These are phyloP conservation scores for Talaromyces liani DNA, from an alignment of 495 filamentous ascomycete genomes.

Conservation along the genomic window DNA sequence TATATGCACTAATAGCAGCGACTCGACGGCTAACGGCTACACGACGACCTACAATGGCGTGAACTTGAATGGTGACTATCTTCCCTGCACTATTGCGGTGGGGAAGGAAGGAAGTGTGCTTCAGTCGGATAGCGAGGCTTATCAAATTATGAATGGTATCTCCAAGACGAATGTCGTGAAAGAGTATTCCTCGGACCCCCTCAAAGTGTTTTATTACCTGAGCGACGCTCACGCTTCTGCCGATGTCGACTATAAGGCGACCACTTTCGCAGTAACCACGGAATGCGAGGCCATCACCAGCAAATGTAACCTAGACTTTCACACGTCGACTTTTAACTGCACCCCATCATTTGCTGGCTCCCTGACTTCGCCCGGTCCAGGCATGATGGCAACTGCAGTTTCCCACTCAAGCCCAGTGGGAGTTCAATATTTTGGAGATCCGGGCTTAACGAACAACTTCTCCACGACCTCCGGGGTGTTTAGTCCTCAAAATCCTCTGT, in stretches of 20 bases:
- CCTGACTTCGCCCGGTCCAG: not conserved
- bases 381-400: not conserved
- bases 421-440: slow-evolving; percentile 3
- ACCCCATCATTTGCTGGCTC: not conserved
- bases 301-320: not conserved
- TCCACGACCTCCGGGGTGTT: not conserved
- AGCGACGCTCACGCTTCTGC: not conserved
- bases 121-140: slow-evolving; percentile 2
- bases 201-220: not conserved
- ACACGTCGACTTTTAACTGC: not conserved
- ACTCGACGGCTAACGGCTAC: not conserved
- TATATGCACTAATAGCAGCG: not conserved
- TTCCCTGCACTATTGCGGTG: not conserved
- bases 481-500: slow-evolving; percentile 4
- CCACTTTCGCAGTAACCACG: slow-evolving; percentile 2
- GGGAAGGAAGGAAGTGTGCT: slow-evolving; percentile 2
- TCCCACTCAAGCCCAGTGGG: not conserved
- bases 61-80: not conserved
- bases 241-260: not conserved
- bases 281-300: not conserved
- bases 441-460: slow-evolving; percentile 1
- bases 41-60: not conserved
- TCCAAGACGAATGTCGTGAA: not conserved
- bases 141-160: not conserved
- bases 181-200: not conserved